Percentiles rank a stretch among this genome's conserved stretches.
Evolutionary conservation across 345 rosid species (phyloP).

Genomic region (Passiflora organensis): DNA sequence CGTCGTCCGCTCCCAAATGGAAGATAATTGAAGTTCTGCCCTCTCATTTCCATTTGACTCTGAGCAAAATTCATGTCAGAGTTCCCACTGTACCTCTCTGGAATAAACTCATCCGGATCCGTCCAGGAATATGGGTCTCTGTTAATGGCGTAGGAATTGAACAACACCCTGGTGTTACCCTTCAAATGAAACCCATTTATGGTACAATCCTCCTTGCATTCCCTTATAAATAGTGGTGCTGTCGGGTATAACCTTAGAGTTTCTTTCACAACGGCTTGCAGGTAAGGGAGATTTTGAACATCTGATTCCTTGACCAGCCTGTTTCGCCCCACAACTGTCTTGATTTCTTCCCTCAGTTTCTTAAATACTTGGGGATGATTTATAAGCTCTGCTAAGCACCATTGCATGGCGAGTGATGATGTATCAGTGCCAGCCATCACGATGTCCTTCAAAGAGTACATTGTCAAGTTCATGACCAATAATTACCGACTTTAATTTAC

Average conservation of each 20-base stretch:
- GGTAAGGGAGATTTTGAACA: conserved; percentile 9
- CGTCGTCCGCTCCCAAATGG: conserved; percentile 13
- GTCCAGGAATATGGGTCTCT: conserved; percentile 2
- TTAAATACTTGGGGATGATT: conserved; percentile 2
- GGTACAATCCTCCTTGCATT: not conserved
- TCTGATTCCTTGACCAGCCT: conserved; percentile 14
- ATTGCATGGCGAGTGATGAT: not conserved
- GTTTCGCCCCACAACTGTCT: not conserved
- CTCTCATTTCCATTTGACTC: not conserved
- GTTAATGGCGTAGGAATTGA: conserved; percentile 5
- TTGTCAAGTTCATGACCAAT: not conserved
- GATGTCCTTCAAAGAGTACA: not conserved
- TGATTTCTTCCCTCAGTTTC: conserved; percentile 7
- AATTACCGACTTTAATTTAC: too few relatives aligned
- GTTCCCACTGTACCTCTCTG: not conserved
- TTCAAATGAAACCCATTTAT: conserved; percentile 2
- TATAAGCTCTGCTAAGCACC: conserved; percentile 10
- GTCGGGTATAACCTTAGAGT: conserved; percentile 1
- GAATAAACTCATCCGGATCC: not conserved
- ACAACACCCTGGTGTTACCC: conserved; percentile 1
- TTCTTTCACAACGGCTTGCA: conserved; percentile 5
- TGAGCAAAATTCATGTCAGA: too few relatives aligned
- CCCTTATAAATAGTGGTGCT: not conserved
- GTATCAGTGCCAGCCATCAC: conserved; percentile 11
- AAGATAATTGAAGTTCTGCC: conserved; percentile 2